Percentiles rank a stretch among this genome's conserved stretches.
phyloP scores from a whole-genome alignment of 1,284 basidiomycete species.

The Trametes hirsuta region DNA sequence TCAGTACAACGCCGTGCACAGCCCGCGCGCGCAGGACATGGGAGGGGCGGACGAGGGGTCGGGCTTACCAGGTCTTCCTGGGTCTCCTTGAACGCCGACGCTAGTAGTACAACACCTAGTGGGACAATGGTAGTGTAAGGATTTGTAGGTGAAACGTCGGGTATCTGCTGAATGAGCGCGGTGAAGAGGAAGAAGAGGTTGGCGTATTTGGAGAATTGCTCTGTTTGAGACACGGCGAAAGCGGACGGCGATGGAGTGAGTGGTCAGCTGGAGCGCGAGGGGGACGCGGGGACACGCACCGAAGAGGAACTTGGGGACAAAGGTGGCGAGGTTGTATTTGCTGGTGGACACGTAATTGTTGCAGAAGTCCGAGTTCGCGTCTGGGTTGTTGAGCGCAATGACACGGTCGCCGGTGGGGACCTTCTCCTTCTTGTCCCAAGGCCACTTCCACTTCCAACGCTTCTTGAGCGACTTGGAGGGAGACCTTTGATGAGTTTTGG shows the following conservation, averaged over 20 bases:
- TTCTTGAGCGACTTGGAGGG: constrained; percentile 30
- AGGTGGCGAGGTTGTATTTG: constrained; percentile 92
- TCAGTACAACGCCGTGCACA: background rate
- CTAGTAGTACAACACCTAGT: constrained; percentile 87
- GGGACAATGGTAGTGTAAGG: constrained; percentile 95
- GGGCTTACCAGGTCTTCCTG: constrained; percentile 84
- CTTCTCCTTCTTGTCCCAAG: constrained; percentile 74
- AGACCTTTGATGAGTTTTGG: constrained; percentile 21
- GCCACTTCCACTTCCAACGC: constrained; percentile 66
- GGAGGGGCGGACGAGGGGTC: too few species aligned
- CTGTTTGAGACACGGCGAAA: constrained; percentile 41
- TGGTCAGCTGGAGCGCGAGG: background rate
- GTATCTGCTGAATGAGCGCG: constrained; percentile 97
- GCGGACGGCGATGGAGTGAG: background rate
- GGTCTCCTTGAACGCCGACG: constrained; percentile 96
- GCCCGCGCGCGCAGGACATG: too few species aligned
- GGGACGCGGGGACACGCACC: constrained; percentile 54
- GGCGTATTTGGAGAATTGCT: constrained; percentile 99
- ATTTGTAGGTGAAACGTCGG: constrained; percentile 96
- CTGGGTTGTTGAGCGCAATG: constrained; percentile 72
- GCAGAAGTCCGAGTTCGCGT: constrained; percentile 68
- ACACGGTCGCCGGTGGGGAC: constrained; percentile 66
- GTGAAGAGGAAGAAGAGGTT: constrained; percentile 99
- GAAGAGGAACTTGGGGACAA: constrained; percentile 91
- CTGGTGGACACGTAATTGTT: constrained; percentile 92